A percentile compares a stretch with the other conserved stretches of the same genome.
phyloP scores from a whole-genome alignment of 495 filamentous ascomycete genomes.

The Tuber aestivum region DNA sequence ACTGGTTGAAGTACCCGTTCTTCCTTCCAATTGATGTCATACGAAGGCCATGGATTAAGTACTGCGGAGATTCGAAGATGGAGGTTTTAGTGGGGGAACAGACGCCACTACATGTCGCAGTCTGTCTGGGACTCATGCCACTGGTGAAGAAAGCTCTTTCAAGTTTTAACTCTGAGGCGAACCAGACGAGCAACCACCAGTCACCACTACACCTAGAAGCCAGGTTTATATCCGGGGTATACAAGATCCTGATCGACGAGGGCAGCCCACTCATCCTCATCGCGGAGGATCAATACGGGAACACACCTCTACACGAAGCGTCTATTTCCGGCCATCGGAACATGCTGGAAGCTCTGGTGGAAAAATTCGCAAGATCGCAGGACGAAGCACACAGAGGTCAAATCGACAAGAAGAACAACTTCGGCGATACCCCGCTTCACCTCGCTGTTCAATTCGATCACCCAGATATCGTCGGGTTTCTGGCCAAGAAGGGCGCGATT shows the following conservation, averaged over 20 bases:
- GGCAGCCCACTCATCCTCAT: no score
- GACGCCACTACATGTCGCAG: no score
- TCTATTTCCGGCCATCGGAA: neutral
- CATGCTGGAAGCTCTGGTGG: neutral
- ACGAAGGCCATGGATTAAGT: neutral
- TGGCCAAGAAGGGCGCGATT: neutral
- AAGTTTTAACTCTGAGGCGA: neutral
- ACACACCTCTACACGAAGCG: neutral
- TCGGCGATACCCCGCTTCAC: neutral
- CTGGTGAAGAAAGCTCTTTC: neutral
- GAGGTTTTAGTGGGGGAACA: neutral
- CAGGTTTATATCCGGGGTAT: no score
- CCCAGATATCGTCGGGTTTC: neutral
- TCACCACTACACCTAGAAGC: neutral
- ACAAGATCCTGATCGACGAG: no score
- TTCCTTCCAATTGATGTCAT: neutral
- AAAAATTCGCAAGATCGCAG: neutral
- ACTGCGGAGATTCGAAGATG: neutral
- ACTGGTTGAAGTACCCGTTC: neutral
- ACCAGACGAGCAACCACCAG: neutral
- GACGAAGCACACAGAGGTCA: neutral
- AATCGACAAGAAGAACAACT: neutral
- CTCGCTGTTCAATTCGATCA: neutral
- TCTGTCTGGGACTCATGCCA: no score
- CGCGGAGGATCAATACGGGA: neutral